phyloP scores from a whole-genome alignment of 2,329 filamentous ascomycete species.

The Fusarium sp. region DNA sequence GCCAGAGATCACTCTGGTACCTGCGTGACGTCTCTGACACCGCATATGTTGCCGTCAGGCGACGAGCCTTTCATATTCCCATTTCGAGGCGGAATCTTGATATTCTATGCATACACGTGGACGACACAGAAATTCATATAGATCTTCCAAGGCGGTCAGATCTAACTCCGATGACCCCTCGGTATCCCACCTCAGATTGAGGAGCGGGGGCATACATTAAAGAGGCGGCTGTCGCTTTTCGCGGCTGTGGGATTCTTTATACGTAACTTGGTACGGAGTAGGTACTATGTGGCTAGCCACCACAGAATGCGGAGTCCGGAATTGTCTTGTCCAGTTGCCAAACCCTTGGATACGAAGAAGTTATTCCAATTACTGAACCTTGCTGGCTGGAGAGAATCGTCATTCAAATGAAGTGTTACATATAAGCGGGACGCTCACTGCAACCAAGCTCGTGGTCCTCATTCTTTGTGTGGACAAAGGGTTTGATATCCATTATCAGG shows the following conservation, averaged over 20 bases:
- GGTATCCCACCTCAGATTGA: conserved; percentile 7
- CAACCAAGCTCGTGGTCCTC: conserved; percentile 7
- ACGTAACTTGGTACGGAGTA: not conserved
- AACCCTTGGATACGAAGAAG: not conserved
- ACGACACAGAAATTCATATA: not conserved
- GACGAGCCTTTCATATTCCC: not conserved
- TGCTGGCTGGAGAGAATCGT: not conserved
- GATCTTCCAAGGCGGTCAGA: conserved; percentile 8
- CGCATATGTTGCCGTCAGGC: conserved; percentile 25
- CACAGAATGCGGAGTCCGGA: not conserved
- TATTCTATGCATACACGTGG: conserved; percentile 3
- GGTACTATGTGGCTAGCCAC: not conserved
- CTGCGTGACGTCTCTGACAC: conserved; percentile 41
- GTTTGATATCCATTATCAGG: not conserved
- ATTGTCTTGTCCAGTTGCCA: conserved; percentile 1
- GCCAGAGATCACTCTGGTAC: conserved; percentile 30
- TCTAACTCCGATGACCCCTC: conserved; percentile 22
- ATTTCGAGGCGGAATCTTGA: not conserved
- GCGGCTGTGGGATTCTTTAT: conserved; percentile 31
- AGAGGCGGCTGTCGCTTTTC: conserved; percentile 35
- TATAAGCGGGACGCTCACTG: not conserved
- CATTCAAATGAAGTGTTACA: conserved; percentile 15
- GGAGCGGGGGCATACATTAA: not conserved
- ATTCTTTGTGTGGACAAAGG: not conserved
- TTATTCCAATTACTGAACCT: not conserved